phyloP scores from a whole-genome alignment of 2,329 filamentous ascomycete genomes.

The Aspergillus flavus region DNA sequence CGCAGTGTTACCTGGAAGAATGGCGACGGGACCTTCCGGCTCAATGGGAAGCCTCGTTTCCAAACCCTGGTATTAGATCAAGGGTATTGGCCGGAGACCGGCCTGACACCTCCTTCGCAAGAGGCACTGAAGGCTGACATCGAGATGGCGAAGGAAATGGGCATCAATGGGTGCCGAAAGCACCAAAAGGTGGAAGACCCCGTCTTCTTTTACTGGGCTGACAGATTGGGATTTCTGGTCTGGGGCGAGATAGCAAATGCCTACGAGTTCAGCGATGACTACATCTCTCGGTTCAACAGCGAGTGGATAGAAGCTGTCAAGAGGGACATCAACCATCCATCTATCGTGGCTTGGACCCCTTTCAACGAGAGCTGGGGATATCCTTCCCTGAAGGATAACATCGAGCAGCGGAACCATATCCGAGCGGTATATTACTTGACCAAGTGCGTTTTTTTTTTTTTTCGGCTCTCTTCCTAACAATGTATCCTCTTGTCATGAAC shows the following conservation, averaged over 20 bases:
- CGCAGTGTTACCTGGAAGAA: slow-evolving; percentile 63
- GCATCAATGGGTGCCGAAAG: slow-evolving; percentile 72
- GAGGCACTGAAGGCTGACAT: slow-evolving; percentile 70
- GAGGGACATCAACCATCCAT: slow-evolving; percentile 67
- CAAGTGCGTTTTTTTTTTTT: slow-evolving; percentile 47
- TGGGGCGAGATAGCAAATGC: slow-evolving; percentile 73
- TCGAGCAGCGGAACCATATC: slow-evolving; percentile 65
- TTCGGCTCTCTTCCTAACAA: not conserved
- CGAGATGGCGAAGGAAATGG: slow-evolving; percentile 63
- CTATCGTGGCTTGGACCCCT: slow-evolving; percentile 67
- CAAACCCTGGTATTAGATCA: slow-evolving; percentile 70
- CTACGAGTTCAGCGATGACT: slow-evolving; percentile 63
- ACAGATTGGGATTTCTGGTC: slow-evolving; percentile 65
- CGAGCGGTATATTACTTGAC: slow-evolving; percentile 66
- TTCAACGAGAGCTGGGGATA: slow-evolving; percentile 69
- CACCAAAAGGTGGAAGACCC: slow-evolving; percentile 68
- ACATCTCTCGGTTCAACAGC: slow-evolving; percentile 61
- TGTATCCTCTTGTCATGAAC: not conserved
- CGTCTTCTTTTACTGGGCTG: slow-evolving; percentile 68
- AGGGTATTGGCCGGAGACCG: slow-evolving; percentile 71
- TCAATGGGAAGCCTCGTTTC: slow-evolving; percentile 70
- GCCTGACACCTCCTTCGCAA: slow-evolving; percentile 65
- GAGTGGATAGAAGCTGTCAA: slow-evolving; percentile 67
- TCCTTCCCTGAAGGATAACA: slow-evolving; percentile 57
- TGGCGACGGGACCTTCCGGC: slow-evolving; percentile 60